These are phyloP conservation scores for Penicillium sp. DNA, from an alignment of 2,329 filamentous ascomycete species.

Conservation along the genomic window DNA sequence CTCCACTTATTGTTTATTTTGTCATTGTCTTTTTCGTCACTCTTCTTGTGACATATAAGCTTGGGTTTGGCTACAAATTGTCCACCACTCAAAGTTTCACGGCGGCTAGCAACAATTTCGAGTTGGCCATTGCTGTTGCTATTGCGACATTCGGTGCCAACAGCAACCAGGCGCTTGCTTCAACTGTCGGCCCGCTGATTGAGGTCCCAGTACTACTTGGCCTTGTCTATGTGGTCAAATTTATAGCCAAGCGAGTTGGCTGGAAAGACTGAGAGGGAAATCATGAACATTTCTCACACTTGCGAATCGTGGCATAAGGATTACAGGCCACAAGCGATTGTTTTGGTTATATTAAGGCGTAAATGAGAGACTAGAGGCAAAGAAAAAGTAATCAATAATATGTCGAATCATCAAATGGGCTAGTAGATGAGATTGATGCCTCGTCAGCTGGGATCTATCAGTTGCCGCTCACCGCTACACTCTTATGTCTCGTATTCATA, in stretches of 20 bases:
- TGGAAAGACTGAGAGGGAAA: too few species aligned
- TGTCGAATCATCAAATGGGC: too few species aligned
- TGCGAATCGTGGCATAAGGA: too few species aligned
- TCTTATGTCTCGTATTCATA: too few species aligned
- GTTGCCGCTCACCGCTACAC: too few species aligned
- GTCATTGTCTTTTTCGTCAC: conserved; percentile 66
- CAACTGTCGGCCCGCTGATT: conserved; percentile 77
- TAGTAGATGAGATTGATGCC: too few species aligned
- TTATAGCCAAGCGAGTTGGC: conserved; percentile 21
- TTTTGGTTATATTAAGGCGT: too few species aligned
- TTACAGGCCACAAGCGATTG: too few species aligned
- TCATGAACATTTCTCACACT: too few species aligned
- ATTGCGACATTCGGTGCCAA: conserved; percentile 72
- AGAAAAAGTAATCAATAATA: too few species aligned
- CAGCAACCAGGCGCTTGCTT: conserved; percentile 73
- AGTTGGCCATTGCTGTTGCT: conserved; percentile 82
- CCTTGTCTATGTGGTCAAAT: conserved; percentile 65
- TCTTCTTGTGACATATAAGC: conserved; percentile 53
- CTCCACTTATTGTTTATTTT: conserved; percentile 79
- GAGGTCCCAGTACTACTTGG: conserved; percentile 77
- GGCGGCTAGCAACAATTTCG: conserved; percentile 88
- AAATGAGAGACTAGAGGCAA: too few species aligned
- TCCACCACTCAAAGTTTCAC: conserved; percentile 77
- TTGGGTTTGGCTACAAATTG: conserved; percentile 69
- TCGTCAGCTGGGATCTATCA: too few species aligned